Evolutionary conservation across 768 basidiomycete genomes (phyloP).

Genomic region (Leucocoprinus sp.): DNA sequence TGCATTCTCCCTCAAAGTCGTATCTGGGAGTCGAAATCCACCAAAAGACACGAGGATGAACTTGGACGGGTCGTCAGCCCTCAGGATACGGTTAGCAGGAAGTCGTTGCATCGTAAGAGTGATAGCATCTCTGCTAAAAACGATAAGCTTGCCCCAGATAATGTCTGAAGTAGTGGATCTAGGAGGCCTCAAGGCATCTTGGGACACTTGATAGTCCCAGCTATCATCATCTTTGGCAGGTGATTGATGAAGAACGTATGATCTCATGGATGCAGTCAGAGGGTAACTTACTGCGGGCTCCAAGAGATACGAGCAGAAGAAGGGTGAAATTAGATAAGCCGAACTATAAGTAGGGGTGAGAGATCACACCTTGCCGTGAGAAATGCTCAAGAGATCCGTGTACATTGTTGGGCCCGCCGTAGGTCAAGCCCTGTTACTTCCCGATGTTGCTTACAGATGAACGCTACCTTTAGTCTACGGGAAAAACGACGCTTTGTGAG

Average conservation of each 20-base stretch:
- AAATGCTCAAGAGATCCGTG: slow-evolving; percentile 20
- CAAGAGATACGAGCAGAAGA: slow-evolving; percentile 5
- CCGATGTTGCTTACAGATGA: neutral
- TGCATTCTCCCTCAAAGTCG: slow-evolving; percentile 34
- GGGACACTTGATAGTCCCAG: slow-evolving; percentile 41
- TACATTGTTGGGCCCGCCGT: slow-evolving; percentile 50
- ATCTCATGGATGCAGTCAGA: slow-evolving; percentile 23
- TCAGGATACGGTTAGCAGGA: slow-evolving; percentile 51
- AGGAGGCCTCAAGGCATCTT: slow-evolving; percentile 18
- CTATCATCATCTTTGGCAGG: slow-evolving; percentile 40
- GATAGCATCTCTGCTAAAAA: slow-evolving; percentile 41
- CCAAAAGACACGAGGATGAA: slow-evolving; percentile 35
- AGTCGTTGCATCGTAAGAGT: slow-evolving; percentile 40
- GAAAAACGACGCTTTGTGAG: slow-evolving; percentile 62
- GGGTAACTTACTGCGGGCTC: slow-evolving; percentile 2
- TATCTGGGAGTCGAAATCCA: slow-evolving; percentile 49
- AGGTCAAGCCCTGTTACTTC: slow-evolving; percentile 13
- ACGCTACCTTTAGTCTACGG: slow-evolving; percentile 35
- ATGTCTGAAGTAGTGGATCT: slow-evolving; percentile 14
- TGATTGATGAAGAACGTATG: slow-evolving; percentile 29
- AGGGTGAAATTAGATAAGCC: slow-evolving; percentile 5
- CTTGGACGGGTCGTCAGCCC: slow-evolving; percentile 46
- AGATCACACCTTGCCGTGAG: neutral
- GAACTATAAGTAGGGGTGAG: neutral
- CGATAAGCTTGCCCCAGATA: slow-evolving; percentile 40